These are phyloP conservation scores for Calonectria pauciramosa DNA, from an alignment of 2,329 filamentous ascomycete species.

Conservation along the genomic window DNA sequence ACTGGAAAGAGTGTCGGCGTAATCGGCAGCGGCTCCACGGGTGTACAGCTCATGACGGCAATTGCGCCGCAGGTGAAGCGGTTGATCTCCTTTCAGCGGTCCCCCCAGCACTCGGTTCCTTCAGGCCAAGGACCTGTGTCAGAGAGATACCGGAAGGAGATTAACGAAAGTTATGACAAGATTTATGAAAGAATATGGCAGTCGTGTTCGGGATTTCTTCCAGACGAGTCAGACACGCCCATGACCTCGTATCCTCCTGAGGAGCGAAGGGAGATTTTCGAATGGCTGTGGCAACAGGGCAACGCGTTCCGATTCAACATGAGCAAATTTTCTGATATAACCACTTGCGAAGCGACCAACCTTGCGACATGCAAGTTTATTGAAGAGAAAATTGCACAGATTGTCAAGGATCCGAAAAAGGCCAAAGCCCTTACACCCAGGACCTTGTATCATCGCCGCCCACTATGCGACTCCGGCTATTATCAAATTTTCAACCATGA, in stretches of 20 bases:
- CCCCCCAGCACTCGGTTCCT: conserved; percentile 30
- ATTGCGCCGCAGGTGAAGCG: conserved; percentile 15
- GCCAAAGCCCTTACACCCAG: conserved; percentile 34
- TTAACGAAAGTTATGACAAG: conserved; percentile 46
- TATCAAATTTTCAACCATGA: conserved; percentile 64
- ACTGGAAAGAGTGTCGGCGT: conserved; percentile 18
- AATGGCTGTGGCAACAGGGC: conserved; percentile 47
- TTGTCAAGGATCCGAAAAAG: conserved; percentile 39
- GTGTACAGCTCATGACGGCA: conserved; percentile 29
- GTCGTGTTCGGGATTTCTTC: conserved; percentile 47
- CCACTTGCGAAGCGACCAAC: conserved; percentile 40
- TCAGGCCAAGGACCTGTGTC: conserved; percentile 18
- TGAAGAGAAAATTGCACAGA: conserved; percentile 32
- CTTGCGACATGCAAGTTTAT: conserved; percentile 33
- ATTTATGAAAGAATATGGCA: conserved; percentile 43
- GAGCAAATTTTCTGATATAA: conserved; percentile 36
- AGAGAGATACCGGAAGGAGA: conserved; percentile 24
- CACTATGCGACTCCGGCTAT: conserved; percentile 57
- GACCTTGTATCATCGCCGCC: conserved; percentile 32
- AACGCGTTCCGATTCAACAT: conserved; percentile 50
- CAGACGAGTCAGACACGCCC: conserved; percentile 43
- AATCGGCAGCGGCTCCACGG: conserved; percentile 27
- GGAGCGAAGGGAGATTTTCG: conserved; percentile 46
- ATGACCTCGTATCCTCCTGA: conserved; percentile 39
- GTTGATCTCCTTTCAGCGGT: conserved; percentile 38